A percentile compares a stretch with the other conserved stretches of the same genome.
Evolutionary conservation across 2,329 filamentous ascomycete genomes (phyloP).

Genomic region (Ophiocordyceps robertsii): DNA sequence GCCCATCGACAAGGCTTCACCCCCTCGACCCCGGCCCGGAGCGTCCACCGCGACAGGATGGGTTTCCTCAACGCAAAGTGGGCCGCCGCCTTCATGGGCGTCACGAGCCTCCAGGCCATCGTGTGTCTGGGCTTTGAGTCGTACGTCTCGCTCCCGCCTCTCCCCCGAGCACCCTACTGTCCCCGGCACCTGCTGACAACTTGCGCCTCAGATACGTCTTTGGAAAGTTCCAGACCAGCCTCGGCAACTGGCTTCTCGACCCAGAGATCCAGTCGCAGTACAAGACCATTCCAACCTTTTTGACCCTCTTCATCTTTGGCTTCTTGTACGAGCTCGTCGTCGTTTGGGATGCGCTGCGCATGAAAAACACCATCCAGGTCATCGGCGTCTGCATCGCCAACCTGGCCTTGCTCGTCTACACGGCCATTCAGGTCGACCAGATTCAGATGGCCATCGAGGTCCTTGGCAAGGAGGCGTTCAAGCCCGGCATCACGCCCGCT

Average conservation of each 20-base stretch:
- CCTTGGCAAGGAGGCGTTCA: conserved; percentile 34
- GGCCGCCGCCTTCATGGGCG: conserved; percentile 74
- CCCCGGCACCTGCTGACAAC: conserved; percentile 6
- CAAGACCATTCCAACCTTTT: conserved; percentile 80
- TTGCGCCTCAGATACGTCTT: conserved; percentile 62
- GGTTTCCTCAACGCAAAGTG: conserved; percentile 74
- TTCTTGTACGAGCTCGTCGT: conserved; percentile 85
- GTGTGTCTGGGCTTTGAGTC: conserved; percentile 75
- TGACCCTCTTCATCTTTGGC: conserved; percentile 93
- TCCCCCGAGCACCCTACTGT: not conserved
- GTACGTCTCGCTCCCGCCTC: conserved; percentile 36
- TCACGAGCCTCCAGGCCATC: conserved; percentile 62
- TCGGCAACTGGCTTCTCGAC: conserved; percentile 28
- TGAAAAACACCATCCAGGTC: conserved; percentile 97
- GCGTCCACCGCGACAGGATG: conserved; percentile 26
- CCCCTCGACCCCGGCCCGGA: conserved; percentile 16
- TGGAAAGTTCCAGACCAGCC: conserved; percentile 61
- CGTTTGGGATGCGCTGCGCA: conserved; percentile 81
- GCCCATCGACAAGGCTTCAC: conserved; percentile 23
- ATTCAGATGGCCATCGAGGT: conserved; percentile 58
- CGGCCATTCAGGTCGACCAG: conserved; percentile 84
- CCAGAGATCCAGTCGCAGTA: conserved; percentile 34
- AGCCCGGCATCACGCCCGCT: conserved; percentile 11
- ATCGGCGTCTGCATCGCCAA: conserved; percentile 94
- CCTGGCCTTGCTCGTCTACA: conserved; percentile 80